Evolutionary conservation across 2,329 filamentous ascomycete species (phyloP), one percentile per base, ranked within the genome.

Genomic region (Botryosphaeria agaves): DNA sequence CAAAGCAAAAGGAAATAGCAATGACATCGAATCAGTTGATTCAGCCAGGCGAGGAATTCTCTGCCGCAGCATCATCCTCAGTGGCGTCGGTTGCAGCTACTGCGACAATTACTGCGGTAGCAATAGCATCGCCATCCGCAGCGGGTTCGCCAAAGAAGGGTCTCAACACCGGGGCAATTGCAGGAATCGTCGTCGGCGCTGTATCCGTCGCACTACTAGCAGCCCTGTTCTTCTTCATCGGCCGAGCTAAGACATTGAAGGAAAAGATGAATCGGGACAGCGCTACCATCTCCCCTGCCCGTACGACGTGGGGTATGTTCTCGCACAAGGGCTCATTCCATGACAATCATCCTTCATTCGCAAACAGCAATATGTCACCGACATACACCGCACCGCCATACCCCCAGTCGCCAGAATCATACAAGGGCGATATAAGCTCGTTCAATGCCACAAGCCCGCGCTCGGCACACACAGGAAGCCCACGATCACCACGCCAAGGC

Each of bases 171-270:
- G 55, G 56, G 8, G 55, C 50, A 2, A 61, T 61, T 24, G 55
- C 49, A 1, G 58, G 58, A 5, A 60, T 80, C 51, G 79, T 69
- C 55, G 15, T 27, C 25, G 28, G 28, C n/a, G 74, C 64, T 1
- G 56, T 73, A 4, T 48, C 81, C 25, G 60, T 85, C 4, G 56
- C 72, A 6, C 58, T 64, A 26, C 51, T 72, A 29, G 76, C 66
- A 3, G 52, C 73, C 0, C 56, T 75, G 3, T 61, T 75, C 41
- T 84, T 76, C 72, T 59, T 64, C 25, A 75, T 76, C 61, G 71
- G 63, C 3, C 56, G 57, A 18, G 45, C 32, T 28, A 38, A 36
- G 18, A 36, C 35, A n/a, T 36, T 43, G 15, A 35, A 38, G 20
- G 33, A 41, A 21, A 33, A 37, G 16, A 28, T 38, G 11, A 14